Evolutionary conservation across 805 yeast species (phyloP), one percentile per base, ranked within the genome.

Genomic region (Candida fluviatilis): DNA sequence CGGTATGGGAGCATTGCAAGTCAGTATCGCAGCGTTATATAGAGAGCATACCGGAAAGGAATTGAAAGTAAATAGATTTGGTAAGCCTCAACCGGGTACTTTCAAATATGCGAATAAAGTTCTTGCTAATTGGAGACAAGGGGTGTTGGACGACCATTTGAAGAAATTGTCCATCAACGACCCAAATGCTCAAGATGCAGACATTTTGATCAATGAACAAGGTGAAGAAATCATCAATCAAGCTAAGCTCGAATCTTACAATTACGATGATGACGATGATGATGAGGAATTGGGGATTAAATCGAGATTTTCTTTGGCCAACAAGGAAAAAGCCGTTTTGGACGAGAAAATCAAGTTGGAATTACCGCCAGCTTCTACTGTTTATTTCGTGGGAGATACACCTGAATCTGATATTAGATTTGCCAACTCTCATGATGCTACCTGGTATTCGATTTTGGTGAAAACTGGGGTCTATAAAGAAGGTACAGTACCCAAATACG

Each of bases 1-100:
- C 56, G 96, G 96, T 44, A 89, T 88, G 95, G 96, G 96, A 42
- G 96, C 96, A 3, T 70, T 88, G 47, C 95, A 87, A 60, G 89
- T 85, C 28, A 83, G 95, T 15, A 80, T 87, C 53, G 89, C 90
- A 39, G 93, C 95, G 0, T 69, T 88, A 41, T 88, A 80, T 63
- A 76, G 81, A 57, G 95, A 86, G 52, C 88, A 83, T 53, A 86
- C 96, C 2, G 95, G 95, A 41, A 74, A 72, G 47, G 90, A 84
- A 49, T 70, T 88, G 50, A 78, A 80, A 53, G 90, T 84, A 33
- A 84, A 84, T 36, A 70, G 95, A 55, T 88, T 85, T 53, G 96
- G 96, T 54, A 88, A 88, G 61, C 96, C 96, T 1, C 93, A 88
- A 57, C 72, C 81, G 49, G 90, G 90, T 36, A 88, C 96, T 14